Evolutionary conservation across 306 rosid species (phyloP).

Genomic region (Gillenia trifoliata): DNA sequence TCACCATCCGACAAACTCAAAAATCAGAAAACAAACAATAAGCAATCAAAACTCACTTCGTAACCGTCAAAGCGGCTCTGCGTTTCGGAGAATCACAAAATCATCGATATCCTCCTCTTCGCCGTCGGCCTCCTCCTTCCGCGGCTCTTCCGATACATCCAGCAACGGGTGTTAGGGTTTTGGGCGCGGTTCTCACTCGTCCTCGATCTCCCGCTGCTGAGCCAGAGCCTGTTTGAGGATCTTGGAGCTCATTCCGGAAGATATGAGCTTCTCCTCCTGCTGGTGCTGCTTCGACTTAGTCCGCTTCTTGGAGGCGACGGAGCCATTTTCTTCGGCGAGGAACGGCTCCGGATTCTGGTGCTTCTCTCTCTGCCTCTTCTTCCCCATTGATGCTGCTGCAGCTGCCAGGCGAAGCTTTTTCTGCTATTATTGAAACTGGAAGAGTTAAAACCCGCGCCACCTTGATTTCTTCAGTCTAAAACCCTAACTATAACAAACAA

Average conservation of each 20-base stretch:
- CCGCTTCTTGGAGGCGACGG: constrained; percentile 40
- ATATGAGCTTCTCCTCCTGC: constrained; percentile 46
- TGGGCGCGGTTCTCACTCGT: constrained; percentile 31
- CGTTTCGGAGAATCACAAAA: constrained; percentile 65
- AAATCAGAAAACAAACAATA: no score
- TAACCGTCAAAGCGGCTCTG: constrained; percentile 37
- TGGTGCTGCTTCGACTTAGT: constrained; percentile 61
- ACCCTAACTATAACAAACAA: neutral
- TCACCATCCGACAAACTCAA: neutral
- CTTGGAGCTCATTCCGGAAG: constrained; percentile 61
- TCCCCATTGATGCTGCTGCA: constrained; percentile 41
- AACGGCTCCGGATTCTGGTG: constrained; percentile 75
- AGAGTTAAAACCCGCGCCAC: neutral
- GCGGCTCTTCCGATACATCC: constrained; percentile 10
- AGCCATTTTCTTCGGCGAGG: constrained; percentile 37
- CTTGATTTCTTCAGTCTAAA: neutral
- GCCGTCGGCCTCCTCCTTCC: constrained; percentile 14
- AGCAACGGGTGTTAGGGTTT: constrained; percentile 23
- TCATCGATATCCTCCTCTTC: constrained; percentile 55
- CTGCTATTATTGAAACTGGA: no score
- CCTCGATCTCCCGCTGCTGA: constrained; percentile 66
- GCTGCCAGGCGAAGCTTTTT: neutral
- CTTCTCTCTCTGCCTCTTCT: constrained; percentile 67
- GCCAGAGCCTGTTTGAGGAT: constrained; percentile 68
- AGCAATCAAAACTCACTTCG: constrained; percentile 31